Evolutionary conservation across 2,329 filamentous ascomycete genomes (phyloP).

Genomic region (Ascocoryne sarcoides): DNA sequence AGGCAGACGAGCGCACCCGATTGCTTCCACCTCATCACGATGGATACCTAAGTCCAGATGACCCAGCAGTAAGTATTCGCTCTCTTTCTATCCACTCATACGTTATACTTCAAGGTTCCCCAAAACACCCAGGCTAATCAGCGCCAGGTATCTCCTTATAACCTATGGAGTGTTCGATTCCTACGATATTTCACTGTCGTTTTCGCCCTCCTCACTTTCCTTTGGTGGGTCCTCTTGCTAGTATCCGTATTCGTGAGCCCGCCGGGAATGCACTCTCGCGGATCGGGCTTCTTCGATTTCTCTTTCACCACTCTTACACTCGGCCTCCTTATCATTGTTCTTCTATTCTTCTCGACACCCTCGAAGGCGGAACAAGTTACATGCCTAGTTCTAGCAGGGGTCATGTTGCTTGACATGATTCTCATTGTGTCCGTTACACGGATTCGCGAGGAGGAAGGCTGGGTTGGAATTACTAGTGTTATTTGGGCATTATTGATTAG

Average conservation of each 20-base stretch:
- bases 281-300: constrained; percentile 89
- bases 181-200: constrained; percentile 69
- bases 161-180: constrained; percentile 81
- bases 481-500: constrained; percentile 75
- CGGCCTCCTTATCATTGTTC: constrained; percentile 63
- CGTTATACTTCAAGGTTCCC: no score
- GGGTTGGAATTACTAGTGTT: constrained; percentile 81
- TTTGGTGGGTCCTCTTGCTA: constrained; percentile 93
- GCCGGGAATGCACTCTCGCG: constrained; percentile 74
- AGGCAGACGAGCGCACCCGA: constrained; percentile 48
- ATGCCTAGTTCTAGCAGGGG: constrained; percentile 54
- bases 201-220: constrained; percentile 64
- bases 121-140: no score
- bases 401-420: constrained; percentile 68
- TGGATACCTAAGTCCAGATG: constrained; percentile 65
- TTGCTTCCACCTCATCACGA: constrained; percentile 24
- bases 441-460: constrained; percentile 76
- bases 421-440: constrained; percentile 68
- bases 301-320: constrained; percentile 72
- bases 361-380: constrained; percentile 70
- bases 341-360: constrained; percentile 83
- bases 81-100: no score
- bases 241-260: constrained; percentile 86
- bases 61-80: constrained; percentile 58
- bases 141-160: constrained; percentile 73